Evolutionary conservation across 1,284 basidiomycete species (phyloP).

Genomic region (Rhizoctonia solani): DNA sequence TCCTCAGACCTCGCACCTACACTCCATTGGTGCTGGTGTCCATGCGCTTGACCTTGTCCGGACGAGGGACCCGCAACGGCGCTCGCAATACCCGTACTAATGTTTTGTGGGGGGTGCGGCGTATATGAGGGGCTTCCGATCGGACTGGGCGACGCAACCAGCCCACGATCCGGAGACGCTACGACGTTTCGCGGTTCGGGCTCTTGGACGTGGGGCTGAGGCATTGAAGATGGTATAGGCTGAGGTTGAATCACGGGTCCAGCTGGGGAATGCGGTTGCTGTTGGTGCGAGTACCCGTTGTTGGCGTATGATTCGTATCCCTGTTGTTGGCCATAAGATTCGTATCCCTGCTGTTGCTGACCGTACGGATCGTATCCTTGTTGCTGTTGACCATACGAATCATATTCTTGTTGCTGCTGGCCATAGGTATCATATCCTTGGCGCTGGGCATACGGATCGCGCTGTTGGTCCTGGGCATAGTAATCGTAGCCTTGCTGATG

Average conservation of each 20-base stretch:
- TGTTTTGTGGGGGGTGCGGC: not conserved
- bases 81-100: not conserved
- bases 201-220: not conserved
- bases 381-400: not conserved
- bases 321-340: too few species aligned
- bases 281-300: too few species aligned
- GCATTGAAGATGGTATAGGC: too few species aligned
- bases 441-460: not conserved
- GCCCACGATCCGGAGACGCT: not conserved
- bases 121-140: constrained; percentile 11
- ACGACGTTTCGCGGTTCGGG: constrained; percentile 1
- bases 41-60: not conserved
- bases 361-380: not conserved
- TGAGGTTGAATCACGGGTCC: too few species aligned
- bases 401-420: constrained; percentile 1
- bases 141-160: constrained; percentile 17
- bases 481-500: not conserved
- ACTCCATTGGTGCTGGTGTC: not conserved
- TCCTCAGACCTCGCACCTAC: not conserved
- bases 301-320: too few species aligned
- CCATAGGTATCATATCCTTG: constrained; percentile 7
- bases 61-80: constrained; percentile 7
- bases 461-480: not conserved
- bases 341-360: too few species aligned
- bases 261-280: too few species aligned